These are phyloP conservation scores for Pestalotiopsis sp. DNA, from an alignment of 2,329 filamentous ascomycete genomes.

Conservation along the genomic window DNA sequence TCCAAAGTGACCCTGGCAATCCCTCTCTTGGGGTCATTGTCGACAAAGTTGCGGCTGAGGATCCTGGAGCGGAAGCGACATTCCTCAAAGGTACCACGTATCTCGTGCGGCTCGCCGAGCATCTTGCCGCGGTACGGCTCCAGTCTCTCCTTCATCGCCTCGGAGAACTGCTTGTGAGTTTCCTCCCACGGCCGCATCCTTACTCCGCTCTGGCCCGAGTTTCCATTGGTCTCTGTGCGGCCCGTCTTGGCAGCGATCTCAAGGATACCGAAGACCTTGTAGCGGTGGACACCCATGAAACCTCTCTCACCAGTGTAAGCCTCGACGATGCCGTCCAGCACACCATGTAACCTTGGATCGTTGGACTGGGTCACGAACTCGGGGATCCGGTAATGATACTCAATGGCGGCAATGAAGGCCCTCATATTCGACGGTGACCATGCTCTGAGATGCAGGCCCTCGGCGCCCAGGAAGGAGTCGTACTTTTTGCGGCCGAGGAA, in stretches of 20 bases:
- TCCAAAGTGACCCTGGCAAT: constrained; percentile 52
- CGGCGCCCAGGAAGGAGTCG: constrained; percentile 50
- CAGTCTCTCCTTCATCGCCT: constrained; percentile 54
- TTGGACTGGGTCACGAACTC: constrained; percentile 52
- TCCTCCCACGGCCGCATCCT: constrained; percentile 48
- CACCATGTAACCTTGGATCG: constrained; percentile 50
- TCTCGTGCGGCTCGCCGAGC: constrained; percentile 49
- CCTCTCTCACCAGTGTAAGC: constrained; percentile 55
- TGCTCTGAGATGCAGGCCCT: constrained; percentile 52
- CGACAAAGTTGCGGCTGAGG: constrained; percentile 44
- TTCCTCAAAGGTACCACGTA: constrained; percentile 55
- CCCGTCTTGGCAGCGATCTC: constrained; percentile 55
- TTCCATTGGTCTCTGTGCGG: constrained; percentile 52
- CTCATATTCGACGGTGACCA: constrained; percentile 55
- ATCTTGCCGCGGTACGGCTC: constrained; percentile 49
- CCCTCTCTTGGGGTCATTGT: constrained; percentile 43
- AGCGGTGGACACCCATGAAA: constrained; percentile 57
- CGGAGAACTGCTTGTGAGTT: constrained; percentile 50
- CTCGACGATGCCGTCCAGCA: constrained; percentile 55
- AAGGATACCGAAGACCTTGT: constrained; percentile 57
- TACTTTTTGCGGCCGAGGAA: constrained; percentile 53
- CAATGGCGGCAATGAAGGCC: constrained; percentile 55
- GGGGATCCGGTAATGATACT: constrained; percentile 54
- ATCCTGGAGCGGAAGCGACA: constrained; percentile 50
- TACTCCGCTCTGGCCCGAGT: constrained; percentile 43